A percentile compares a stretch with the other conserved stretches of the same genome.
Conservation (phyloP, 2,329 filamentous ascomycete genomes). For the Plenodomus tracheiphilus region DNA sequence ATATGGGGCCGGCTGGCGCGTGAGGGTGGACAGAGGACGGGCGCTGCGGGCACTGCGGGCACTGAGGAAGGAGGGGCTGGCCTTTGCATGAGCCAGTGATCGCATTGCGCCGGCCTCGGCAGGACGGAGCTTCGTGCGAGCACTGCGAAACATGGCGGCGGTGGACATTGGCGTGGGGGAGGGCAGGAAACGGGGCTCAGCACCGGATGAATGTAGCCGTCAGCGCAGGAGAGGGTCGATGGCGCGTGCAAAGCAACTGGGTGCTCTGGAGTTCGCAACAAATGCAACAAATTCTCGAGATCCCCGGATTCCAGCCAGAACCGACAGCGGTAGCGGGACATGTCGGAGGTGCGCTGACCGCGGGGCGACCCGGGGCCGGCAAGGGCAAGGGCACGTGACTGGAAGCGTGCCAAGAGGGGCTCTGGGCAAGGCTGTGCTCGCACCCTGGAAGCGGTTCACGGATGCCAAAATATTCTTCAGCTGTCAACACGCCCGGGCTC, state of each 20-base stretch:
- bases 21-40: conserved; percentile 33
- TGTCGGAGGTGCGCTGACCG: not conserved
- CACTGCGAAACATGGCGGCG: conserved; percentile 41
- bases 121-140: conserved; percentile 34
- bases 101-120: conserved; percentile 41
- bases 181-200: conserved; percentile 9
- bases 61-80: conserved; percentile 34
- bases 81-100: conserved; percentile 42
- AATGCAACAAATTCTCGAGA: conserved; percentile 4
- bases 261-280: not conserved
- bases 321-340: not conserved
- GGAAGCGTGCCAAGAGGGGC: not conserved
- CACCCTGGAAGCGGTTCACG: no score
- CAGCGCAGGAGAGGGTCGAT: no score
- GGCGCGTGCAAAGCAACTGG: not conserved
- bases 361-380: not conserved
- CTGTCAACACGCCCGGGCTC: no score
- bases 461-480: not conserved
- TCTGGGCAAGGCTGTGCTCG: no score
- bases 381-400: not conserved
- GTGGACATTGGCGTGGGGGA: conserved; percentile 1
- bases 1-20: conserved; percentile 19
- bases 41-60: conserved; percentile 17
- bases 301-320: conserved; percentile 1
- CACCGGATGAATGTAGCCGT: conserved; percentile 1